A percentile compares a stretch with the other conserved stretches of the same genome.
Conservation (phyloP, 2,329 filamentous ascomycete species). For the Cladophialophora yegresii region DNA sequence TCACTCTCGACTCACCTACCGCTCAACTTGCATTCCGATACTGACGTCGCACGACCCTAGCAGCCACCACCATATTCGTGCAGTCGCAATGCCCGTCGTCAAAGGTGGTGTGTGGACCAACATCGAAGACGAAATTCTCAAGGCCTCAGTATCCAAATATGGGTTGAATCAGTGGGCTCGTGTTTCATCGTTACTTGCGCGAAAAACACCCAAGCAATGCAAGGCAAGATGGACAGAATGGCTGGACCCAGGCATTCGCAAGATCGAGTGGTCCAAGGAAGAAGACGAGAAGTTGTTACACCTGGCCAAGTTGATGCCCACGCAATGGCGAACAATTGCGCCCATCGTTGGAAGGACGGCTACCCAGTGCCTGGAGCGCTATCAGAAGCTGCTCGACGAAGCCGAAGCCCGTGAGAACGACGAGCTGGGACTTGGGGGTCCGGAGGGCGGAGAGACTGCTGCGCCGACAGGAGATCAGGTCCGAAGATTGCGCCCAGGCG, state of each 20-base stretch:
- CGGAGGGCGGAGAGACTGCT: constrained; percentile 79
- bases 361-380: constrained; percentile 94
- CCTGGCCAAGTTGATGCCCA: constrained; percentile 96
- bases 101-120: constrained; percentile 71
- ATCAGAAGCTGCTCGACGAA: constrained; percentile 94
- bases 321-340: constrained; percentile 98
- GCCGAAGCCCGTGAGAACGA: constrained; percentile 84
- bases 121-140: constrained; percentile 91
- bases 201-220: constrained; percentile 98
- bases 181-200: constrained; percentile 92
- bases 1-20: not conserved
- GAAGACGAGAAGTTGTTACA: constrained; percentile 97
- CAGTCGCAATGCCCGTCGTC: constrained; percentile 61
- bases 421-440: constrained; percentile 78
- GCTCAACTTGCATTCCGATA: not conserved
- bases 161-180: constrained; percentile 97
- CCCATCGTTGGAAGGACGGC: constrained; percentile 95
- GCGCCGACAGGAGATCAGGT: constrained; percentile 93
- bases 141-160: constrained; percentile 92
- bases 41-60: not conserved
- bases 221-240: constrained; percentile 98
- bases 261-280: constrained; percentile 98
- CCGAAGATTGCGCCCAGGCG: constrained; percentile 78
- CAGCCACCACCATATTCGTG: not conserved
- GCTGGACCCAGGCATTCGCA: constrained; percentile 96